Evolutionary conservation across 805 yeast species (phyloP).

Genomic region (Lachancea fermentati): DNA sequence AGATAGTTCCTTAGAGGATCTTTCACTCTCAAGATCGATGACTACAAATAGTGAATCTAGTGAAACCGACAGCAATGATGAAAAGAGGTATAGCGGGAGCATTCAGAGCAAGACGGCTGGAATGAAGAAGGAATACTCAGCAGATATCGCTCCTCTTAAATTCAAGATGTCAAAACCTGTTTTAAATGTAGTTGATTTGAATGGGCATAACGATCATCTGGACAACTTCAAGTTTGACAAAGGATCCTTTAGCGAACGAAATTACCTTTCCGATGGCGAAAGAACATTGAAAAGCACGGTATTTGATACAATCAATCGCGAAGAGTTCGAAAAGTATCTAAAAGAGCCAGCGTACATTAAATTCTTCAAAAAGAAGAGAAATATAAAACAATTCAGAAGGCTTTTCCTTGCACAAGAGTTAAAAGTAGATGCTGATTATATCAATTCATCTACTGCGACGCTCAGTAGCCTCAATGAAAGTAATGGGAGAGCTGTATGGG

Average conservation of each 20-base stretch:
- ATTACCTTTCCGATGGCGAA: not conserved
- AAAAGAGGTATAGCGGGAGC: not conserved
- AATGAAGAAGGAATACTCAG: constrained; percentile 15
- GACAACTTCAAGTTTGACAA: not conserved
- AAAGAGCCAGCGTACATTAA: constrained; percentile 52
- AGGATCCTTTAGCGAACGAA: not conserved
- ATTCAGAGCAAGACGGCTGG: constrained; percentile 1
- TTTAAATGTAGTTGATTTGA: not conserved
- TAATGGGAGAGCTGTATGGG: constrained; percentile 52
- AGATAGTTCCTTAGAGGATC: constrained; percentile 6
- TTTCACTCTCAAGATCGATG: constrained; percentile 2
- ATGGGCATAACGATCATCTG: not conserved
- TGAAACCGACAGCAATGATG: constrained; percentile 3
- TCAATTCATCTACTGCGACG: constrained; percentile 5
- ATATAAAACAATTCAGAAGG: constrained; percentile 43
- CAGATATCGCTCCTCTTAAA: constrained; percentile 23
- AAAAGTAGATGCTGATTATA: constrained; percentile 17
- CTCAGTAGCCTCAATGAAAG: constrained; percentile 8
- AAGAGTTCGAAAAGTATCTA: constrained; percentile 38
- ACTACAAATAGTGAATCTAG: constrained; percentile 5
- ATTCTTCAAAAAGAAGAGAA: constrained; percentile 41
- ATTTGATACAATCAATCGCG: constrained; percentile 29
- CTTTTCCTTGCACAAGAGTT: constrained; percentile 65
- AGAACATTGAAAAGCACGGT: not conserved
- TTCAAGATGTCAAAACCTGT: constrained; percentile 16